Percentiles rank a stretch among this genome's conserved stretches.
Evolutionary conservation across 495 filamentous ascomycete species (phyloP).

Genomic region (Penicillium angulare): DNA sequence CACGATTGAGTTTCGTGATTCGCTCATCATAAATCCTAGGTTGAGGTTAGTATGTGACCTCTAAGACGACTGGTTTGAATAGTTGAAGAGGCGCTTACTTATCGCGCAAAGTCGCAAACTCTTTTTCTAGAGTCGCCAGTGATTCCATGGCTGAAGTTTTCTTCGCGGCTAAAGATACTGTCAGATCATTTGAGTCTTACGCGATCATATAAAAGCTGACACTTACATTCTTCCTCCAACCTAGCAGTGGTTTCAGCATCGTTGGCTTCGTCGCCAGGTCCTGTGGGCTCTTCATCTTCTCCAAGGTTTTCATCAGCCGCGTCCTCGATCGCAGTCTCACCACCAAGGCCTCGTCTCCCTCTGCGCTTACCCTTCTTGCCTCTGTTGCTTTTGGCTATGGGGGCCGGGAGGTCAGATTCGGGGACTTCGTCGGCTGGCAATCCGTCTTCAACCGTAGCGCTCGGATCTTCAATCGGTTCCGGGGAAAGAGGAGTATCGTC

Average conservation of each 20-base stretch:
- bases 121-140: constrained; percentile 71
- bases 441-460: constrained; percentile 34
- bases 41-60: constrained; percentile 14
- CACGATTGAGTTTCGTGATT: constrained; percentile 73
- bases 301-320: constrained; percentile 35
- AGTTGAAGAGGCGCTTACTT: constrained; percentile 59
- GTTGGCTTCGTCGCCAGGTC: constrained; percentile 41
- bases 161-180: constrained; percentile 57
- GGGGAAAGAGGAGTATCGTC: constrained; percentile 20
- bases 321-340: constrained; percentile 25
- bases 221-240: constrained; percentile 71
- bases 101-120: constrained; percentile 81
- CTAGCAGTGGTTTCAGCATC: constrained; percentile 40
- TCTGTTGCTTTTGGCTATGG: constrained; percentile 35
- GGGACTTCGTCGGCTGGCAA: constrained; percentile 37
- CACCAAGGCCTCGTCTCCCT: constrained; percentile 35
- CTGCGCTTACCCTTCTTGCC: constrained; percentile 47
- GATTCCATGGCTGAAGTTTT: constrained; percentile 81
- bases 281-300: constrained; percentile 47
- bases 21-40: constrained; percentile 82
- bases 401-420: constrained; percentile 34
- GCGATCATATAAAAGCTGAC: constrained; percentile 38
- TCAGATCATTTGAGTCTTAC: constrained; percentile 2
- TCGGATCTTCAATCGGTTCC: constrained; percentile 33
- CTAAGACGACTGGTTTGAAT: not conserved